Percentiles rank a stretch among this genome's conserved stretches.
These are phyloP conservation scores for Aspergillus clavatus DNA, from an alignment of 2,329 filamentous ascomycete genomes.

Conservation along the genomic window DNA sequence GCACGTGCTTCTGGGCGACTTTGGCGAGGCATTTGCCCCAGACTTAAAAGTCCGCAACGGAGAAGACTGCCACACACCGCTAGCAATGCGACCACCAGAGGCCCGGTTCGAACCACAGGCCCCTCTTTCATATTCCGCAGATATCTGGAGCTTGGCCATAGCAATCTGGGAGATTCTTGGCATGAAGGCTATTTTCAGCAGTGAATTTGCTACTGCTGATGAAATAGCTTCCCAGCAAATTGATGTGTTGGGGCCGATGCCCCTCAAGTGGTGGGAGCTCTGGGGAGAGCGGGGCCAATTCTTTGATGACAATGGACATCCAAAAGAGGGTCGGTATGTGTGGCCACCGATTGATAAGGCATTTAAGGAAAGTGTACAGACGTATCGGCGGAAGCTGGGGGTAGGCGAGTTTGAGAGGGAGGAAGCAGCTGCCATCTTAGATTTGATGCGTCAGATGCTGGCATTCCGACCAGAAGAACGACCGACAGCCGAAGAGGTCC, in stretches of 20 bases:
- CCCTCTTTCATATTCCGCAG: constrained; percentile 19
- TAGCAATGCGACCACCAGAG: constrained; percentile 13
- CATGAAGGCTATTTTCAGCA: constrained; percentile 20
- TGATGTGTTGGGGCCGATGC: constrained; percentile 18
- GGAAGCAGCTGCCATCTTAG: constrained; percentile 22
- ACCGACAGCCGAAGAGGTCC: constrained; percentile 24
- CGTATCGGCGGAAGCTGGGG: constrained; percentile 10
- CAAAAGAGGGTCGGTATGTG: constrained; percentile 10
- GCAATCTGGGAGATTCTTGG: constrained; percentile 27
- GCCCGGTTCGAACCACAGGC: constrained; percentile 10
- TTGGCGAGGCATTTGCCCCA: constrained; percentile 18
- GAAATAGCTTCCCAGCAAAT: constrained; percentile 11
- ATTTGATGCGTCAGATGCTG: constrained; percentile 32
- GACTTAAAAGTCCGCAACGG: constrained; percentile 17
- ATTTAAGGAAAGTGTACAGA: constrained; percentile 17
- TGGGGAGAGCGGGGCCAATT: constrained; percentile 15
- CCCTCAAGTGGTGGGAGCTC: constrained; percentile 14
- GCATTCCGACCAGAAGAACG: constrained; percentile 25
- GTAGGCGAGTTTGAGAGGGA: constrained; percentile 15
- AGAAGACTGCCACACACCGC: constrained; percentile 20
- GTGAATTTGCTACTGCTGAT: constrained; percentile 7
- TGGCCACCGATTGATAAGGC: constrained; percentile 14
- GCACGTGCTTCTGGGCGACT: constrained; percentile 30
- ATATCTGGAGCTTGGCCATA: constrained; percentile 25
- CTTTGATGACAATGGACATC: constrained; percentile 10